Evolutionary conservation across 1,284 basidiomycete genomes (phyloP).

Genomic region (Phylloboletellus chloephorus): DNA sequence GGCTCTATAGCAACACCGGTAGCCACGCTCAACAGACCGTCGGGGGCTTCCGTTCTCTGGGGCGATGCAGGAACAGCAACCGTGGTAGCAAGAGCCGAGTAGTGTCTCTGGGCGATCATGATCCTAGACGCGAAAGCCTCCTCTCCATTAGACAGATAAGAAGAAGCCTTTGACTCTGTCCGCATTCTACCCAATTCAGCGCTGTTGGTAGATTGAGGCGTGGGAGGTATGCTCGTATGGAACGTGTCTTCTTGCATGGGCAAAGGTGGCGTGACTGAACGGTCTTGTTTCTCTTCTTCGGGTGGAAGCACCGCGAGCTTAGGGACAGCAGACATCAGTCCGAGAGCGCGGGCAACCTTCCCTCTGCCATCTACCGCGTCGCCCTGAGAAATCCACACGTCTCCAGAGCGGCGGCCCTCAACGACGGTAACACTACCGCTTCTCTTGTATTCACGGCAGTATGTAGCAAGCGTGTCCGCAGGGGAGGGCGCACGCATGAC

Average conservation of each 20-base stretch:
- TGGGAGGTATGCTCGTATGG: conserved; percentile 38
- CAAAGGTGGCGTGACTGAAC: conserved; percentile 40
- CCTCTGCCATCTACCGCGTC: conserved; percentile 59
- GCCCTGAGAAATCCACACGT: conserved; percentile 64
- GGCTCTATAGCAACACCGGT: conserved; percentile 34
- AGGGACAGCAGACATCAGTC: conserved; percentile 54
- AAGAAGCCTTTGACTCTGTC: conserved; percentile 50
- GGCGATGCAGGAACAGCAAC: conserved; percentile 49
- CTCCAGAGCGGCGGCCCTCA: conserved; percentile 61
- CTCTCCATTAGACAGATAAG: conserved; percentile 45
- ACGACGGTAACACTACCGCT: conserved; percentile 61
- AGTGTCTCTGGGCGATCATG: conserved; percentile 65
- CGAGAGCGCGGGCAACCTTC: conserved; percentile 53
- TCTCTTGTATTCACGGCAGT: conserved; percentile 54
- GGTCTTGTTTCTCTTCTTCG: conserved; percentile 38
- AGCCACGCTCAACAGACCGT: conserved; percentile 31
- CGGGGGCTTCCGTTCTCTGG: conserved; percentile 32
- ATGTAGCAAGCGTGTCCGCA: conserved; percentile 36
- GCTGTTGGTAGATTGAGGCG: conserved; percentile 49
- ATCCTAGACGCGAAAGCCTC: conserved; percentile 51
- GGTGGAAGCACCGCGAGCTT: conserved; percentile 61
- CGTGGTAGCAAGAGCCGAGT: conserved; percentile 60
- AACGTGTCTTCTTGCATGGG: conserved; percentile 40
- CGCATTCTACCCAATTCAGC: conserved; percentile 50
- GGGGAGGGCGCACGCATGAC: conserved; percentile 41